These are phyloP conservation scores for Clonostachys sp. DNA, from an alignment of 2,329 filamentous ascomycete species.

Conservation along the genomic window DNA sequence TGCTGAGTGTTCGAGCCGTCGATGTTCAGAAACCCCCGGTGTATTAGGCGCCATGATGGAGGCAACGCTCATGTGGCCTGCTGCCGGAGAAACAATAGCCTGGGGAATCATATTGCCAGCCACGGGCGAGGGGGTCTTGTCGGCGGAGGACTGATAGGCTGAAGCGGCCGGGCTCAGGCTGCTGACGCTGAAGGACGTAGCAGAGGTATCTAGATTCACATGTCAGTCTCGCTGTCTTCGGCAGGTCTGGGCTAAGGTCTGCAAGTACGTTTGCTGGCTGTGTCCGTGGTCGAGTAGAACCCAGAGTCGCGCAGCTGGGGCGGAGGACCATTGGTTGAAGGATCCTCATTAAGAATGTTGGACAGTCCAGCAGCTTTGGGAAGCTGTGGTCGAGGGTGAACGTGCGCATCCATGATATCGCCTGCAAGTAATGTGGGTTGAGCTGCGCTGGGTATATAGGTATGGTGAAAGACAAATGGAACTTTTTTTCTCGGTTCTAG, in stretches of 20 bases:
- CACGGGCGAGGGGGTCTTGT: constrained; percentile 61
- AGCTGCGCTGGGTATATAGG: too few species aligned
- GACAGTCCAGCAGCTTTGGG: constrained; percentile 28
- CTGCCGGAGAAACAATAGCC: constrained; percentile 48
- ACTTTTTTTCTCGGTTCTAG: neutral
- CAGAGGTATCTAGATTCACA: constrained; percentile 25
- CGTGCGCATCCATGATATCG: constrained; percentile 17
- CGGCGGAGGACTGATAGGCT: constrained; percentile 44
- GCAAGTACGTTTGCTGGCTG: constrained; percentile 35
- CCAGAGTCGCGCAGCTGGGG: constrained; percentile 33
- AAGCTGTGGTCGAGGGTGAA: constrained; percentile 16
- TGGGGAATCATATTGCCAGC: constrained; percentile 43
- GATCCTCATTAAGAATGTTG: constrained; percentile 31
- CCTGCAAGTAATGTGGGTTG: neutral
- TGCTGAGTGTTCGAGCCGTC: constrained; percentile 36
- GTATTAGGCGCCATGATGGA: constrained; percentile 61
- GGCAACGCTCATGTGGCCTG: constrained; percentile 60
- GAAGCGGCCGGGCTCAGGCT: constrained; percentile 35
- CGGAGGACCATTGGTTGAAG: constrained; percentile 15
- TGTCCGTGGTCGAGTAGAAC: constrained; percentile 36
- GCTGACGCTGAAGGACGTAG: constrained; percentile 29
- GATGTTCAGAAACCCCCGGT: constrained; percentile 27
- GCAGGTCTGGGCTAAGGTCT: neutral
- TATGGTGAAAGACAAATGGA: too few species aligned
- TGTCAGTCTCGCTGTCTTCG: neutral